Conservation (phyloP, 257 asterid species). For the Lycium barbarum region DNA sequence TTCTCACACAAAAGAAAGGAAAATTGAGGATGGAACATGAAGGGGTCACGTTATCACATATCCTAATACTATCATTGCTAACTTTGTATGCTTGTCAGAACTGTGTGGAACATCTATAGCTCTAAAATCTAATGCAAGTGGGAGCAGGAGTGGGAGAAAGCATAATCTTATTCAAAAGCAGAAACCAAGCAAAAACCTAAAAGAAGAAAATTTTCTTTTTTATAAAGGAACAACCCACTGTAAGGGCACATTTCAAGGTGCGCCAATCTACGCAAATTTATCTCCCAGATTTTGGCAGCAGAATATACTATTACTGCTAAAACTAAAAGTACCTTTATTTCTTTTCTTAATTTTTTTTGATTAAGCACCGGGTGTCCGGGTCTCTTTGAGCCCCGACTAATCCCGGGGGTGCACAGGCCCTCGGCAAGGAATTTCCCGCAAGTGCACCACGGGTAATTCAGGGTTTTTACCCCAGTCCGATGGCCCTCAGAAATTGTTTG, state of each 20-base stretch:
- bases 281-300: conserved; percentile 8
- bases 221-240: background rate
- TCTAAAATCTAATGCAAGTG: background rate
- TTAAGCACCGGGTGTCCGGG: too few relatives aligned
- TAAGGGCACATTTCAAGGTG: conserved; percentile 8
- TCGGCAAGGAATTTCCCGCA: too few relatives aligned
- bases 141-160: background rate
- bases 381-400: too few relatives aligned
- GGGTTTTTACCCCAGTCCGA: too few relatives aligned
- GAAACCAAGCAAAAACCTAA: conserved; percentile 8
- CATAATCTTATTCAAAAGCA: conserved; percentile 14
- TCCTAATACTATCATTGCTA: conserved; percentile 10
- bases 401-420: too few relatives aligned
- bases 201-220: conserved; percentile 10
- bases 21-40: conserved; percentile 1
- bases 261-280: background rate
- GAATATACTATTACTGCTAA: background rate
- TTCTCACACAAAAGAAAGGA: background rate
- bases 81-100: conserved; percentile 1
- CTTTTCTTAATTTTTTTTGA: too few relatives aligned
- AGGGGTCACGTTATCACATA: background rate
- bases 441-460: too few relatives aligned
- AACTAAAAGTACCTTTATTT: background rate
- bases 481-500: too few relatives aligned
- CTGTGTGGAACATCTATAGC: conserved; percentile 10